These are phyloP conservation scores for Priceomyces castillae DNA, from an alignment of 805 yeast species.

Conservation along the genomic window DNA sequence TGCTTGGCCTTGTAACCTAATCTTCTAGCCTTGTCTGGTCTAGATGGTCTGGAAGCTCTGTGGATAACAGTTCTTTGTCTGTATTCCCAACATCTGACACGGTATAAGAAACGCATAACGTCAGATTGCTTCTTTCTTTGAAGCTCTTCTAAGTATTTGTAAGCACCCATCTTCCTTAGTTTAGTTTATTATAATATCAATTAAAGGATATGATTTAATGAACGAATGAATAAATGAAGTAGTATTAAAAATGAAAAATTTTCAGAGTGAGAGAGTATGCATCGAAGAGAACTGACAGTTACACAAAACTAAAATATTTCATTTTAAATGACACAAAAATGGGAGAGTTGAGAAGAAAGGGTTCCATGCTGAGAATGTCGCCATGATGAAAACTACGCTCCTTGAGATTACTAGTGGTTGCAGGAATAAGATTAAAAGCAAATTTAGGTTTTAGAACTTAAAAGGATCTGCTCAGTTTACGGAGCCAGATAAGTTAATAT, in stretches of 20 bases:
- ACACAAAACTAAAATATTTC: conserved; percentile 1
- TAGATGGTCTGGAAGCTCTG: conserved; percentile 98
- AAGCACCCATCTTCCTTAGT: conserved; percentile 85
- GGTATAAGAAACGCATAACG: conserved; percentile 96
- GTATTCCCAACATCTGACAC: conserved; percentile 99
- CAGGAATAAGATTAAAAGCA: no score
- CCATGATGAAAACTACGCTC: neutral
- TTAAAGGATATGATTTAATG: neutral
- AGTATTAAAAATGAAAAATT: conserved; percentile 1
- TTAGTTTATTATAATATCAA: neutral
- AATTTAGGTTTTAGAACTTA: no score
- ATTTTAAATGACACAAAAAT: neutral
- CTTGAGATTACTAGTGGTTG: no score
- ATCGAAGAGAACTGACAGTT: neutral
- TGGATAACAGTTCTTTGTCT: conserved; percentile 98
- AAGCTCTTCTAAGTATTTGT: conserved; percentile 98
- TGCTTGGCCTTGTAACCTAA: conserved; percentile 99
- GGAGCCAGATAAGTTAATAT: no score
- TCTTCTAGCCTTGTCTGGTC: conserved; percentile 99
- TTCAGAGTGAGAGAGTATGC: neutral
- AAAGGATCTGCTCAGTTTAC: no score
- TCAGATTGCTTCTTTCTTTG: conserved; percentile 99
- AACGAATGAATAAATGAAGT: neutral
- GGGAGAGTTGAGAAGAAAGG: neutral
- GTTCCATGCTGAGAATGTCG: neutral